These are phyloP conservation scores for Picea mariana DNA, from an alignment of 83 land plant species.

Conservation along the genomic window DNA sequence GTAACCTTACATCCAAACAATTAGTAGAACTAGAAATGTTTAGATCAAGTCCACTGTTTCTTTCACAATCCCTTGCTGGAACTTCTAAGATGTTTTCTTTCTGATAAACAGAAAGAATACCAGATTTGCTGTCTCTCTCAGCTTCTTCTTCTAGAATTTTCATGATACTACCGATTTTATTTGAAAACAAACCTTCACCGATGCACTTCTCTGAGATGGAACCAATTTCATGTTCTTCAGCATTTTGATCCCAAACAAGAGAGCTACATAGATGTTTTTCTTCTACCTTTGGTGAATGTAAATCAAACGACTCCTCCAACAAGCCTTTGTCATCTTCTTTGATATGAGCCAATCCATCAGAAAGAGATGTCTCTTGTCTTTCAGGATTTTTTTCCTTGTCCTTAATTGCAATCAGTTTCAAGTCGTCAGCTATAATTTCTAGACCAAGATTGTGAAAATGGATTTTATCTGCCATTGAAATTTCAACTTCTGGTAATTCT, in stretches of 20 bases:
- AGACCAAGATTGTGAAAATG: neutral
- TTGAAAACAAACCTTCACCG: neutral
- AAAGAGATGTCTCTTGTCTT: neutral
- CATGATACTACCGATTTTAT: neutral
- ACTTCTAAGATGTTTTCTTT: neutral
- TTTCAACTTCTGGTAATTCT: neutral
- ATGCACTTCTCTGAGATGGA: neutral
- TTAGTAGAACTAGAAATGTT: neutral
- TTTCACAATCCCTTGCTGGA: neutral
- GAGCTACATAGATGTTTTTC: neutral
- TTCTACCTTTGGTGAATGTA: conserved; percentile 5
- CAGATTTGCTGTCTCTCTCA: neutral
- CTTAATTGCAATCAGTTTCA: neutral
- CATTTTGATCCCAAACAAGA: neutral
- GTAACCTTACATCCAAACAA: conserved; percentile 4
- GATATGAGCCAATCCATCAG: neutral
- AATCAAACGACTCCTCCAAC: neutral
- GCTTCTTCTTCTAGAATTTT: neutral
- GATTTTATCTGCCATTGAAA: conserved; percentile 3
- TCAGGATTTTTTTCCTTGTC: neutral
- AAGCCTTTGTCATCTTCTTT: neutral
- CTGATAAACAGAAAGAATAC: conserved; percentile 1
- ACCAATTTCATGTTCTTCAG: neutral
- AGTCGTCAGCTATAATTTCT: neutral
- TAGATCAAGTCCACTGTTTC: neutral